Evolutionary conservation across 2,329 filamentous ascomycete species (phyloP).

Genomic region (Pseudonectria buxi): DNA sequence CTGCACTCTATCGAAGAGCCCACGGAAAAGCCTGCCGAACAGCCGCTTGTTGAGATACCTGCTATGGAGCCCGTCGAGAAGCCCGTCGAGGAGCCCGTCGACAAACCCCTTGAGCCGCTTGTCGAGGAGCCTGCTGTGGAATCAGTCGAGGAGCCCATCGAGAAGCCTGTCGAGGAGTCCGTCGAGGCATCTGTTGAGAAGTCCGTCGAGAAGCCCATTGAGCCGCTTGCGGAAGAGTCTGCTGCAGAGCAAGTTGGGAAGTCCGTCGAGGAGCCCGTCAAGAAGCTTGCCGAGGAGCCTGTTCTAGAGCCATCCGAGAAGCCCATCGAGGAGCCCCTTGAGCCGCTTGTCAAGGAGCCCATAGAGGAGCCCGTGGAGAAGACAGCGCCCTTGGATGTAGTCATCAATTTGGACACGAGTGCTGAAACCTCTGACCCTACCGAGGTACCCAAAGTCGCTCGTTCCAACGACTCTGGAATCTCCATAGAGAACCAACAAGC

Average conservation of each 20-base stretch:
- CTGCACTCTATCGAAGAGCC: neutral
- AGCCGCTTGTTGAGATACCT: neutral
- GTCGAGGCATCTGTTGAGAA: slow-evolving; percentile 7
- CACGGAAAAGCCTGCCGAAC: neutral
- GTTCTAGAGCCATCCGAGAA: no score
- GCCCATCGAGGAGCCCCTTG: slow-evolving; percentile 10
- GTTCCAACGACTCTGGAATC: no score
- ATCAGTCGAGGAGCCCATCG: no score
- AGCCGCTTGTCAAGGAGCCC: no score
- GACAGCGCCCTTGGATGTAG: no score
- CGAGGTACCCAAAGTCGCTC: no score
- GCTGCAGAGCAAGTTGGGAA: slow-evolving; percentile 1
- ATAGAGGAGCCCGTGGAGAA: no score
- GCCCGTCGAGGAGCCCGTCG: neutral
- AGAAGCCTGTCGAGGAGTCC: no score
- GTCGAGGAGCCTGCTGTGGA: neutral
- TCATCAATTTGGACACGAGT: no score
- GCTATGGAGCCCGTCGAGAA: neutral
- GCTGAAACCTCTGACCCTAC: no score
- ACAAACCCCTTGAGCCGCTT: neutral
- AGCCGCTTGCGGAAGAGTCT: slow-evolving; percentile 1
- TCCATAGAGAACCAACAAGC: no score
- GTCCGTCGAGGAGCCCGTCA: neutral
- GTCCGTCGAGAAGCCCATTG: neutral
- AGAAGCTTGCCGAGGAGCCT: slow-evolving; percentile 5